Percentiles rank a stretch among this genome's conserved stretches.
These are phyloP conservation scores for Sporobolomyces phaffii DNA, from an alignment of 768 basidiomycete genomes.

Conservation along the genomic window DNA sequence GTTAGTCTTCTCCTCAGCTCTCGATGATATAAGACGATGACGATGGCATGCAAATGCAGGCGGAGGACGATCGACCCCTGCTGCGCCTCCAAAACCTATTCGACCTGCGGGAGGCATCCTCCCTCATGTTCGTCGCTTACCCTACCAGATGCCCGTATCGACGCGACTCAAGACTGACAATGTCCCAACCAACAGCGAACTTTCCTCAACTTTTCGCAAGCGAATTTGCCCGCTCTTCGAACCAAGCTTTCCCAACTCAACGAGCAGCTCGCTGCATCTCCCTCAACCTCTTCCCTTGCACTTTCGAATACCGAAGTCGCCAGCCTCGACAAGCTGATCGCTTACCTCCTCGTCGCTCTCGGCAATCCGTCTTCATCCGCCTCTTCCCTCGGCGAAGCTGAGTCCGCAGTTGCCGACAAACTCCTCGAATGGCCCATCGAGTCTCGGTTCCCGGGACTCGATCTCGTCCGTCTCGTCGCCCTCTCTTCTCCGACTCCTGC, in stretches of 20 bases:
- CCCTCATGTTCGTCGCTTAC: constrained; percentile 27
- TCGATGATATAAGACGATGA: too few species aligned
- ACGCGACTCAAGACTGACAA: neutral
- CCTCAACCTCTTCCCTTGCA: constrained; percentile 46
- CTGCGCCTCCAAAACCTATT: neutral
- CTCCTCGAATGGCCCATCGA: constrained; percentile 33
- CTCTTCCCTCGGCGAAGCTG: constrained; percentile 4
- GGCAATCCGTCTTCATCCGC: constrained; percentile 37
- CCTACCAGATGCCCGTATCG: neutral
- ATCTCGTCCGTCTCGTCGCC: constrained; percentile 57
- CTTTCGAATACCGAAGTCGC: constrained; percentile 41
- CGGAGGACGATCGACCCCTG: constrained; percentile 21
- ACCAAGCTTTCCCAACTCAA: constrained; percentile 63
- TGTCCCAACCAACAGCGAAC: constrained; percentile 2
- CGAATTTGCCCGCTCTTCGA: constrained; percentile 69
- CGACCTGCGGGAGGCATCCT: constrained; percentile 13
- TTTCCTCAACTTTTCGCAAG: constrained; percentile 75
- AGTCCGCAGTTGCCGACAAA: constrained; percentile 25
- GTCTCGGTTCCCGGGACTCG: constrained; percentile 30
- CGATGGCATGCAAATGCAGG: neutral
- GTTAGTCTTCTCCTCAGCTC: neutral
- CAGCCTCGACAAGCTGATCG: constrained; percentile 34
- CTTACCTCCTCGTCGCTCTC: constrained; percentile 27
- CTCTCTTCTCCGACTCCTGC: constrained; percentile 58
- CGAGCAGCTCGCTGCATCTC: constrained; percentile 57